Evolutionary conservation across 169 alveolate genomes (phyloP).

Genomic region (Plasmodium vivax): DNA sequence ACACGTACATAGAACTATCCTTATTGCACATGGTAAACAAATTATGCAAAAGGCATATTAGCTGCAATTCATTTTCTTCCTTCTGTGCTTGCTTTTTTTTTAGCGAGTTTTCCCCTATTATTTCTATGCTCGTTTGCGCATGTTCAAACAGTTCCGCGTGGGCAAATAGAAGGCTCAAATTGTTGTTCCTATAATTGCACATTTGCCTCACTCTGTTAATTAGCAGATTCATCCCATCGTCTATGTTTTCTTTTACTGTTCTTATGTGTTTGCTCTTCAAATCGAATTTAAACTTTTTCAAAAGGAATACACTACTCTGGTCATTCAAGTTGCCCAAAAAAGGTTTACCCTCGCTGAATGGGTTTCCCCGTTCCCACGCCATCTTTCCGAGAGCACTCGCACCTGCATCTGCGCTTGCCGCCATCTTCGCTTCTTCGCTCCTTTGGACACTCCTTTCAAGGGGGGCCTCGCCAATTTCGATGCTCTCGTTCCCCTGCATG

Average conservation of each 20-base stretch:
- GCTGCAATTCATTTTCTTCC: constrained; percentile 25
- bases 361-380: background rate
- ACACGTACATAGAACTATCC: background rate
- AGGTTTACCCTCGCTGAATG: background rate
- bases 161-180: background rate
- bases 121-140: constrained; percentile 51
- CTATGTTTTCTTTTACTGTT: constrained; percentile 25
- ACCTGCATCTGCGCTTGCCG: background rate
- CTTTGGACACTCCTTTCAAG: background rate
- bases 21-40: constrained; percentile 39
- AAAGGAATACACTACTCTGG: background rate
- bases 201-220: constrained; percentile 41
- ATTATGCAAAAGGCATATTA: constrained; percentile 18
- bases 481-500: background rate
- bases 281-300: constrained; percentile 32
- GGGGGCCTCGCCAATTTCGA: background rate
- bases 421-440: background rate
- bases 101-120: constrained; percentile 26
- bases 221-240: constrained; percentile 32
- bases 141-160: constrained; percentile 68
- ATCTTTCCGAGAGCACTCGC: background rate
- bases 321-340: background rate
- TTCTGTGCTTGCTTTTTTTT: background rate
- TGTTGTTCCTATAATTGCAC: constrained; percentile 12
- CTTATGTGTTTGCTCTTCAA: constrained; percentile 37